Evolutionary conservation across 2,329 filamentous ascomycete species (phyloP).

Genomic region (Truncatella angustata): DNA sequence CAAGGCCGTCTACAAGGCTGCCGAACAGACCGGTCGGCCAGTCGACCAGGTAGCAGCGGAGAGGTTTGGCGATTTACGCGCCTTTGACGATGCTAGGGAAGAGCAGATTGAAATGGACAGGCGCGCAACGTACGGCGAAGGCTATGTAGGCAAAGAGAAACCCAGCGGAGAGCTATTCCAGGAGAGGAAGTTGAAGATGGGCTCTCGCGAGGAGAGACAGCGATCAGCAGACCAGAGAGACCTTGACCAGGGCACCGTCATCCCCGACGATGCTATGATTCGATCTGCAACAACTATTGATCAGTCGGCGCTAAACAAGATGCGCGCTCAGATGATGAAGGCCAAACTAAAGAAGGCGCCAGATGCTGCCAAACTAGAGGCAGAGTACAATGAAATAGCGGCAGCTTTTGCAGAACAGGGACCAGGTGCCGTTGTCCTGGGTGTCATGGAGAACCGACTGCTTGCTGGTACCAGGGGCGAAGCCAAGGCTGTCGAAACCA

Average conservation of each 20-base stretch:
- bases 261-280: slow-evolving; percentile 53
- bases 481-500: slow-evolving; percentile 74
- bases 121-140: slow-evolving; percentile 76
- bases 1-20: slow-evolving; percentile 77
- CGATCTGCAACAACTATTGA: slow-evolving; percentile 58
- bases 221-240: slow-evolving; percentile 28
- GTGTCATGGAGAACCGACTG: slow-evolving; percentile 86
- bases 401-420: slow-evolving; percentile 56
- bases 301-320: slow-evolving; percentile 78
- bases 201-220: slow-evolving; percentile 38
- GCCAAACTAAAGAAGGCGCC: slow-evolving; percentile 80
- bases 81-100: slow-evolving; percentile 90
- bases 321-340: slow-evolving; percentile 95
- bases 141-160: slow-evolving; percentile 81
- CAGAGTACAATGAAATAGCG: slow-evolving; percentile 76
- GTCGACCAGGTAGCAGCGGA: slow-evolving; percentile 83
- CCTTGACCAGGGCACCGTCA: slow-evolving; percentile 53
- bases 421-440: slow-evolving; percentile 73
- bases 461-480: slow-evolving; percentile 73
- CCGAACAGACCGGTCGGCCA: slow-evolving; percentile 67
- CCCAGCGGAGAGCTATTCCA: slow-evolving; percentile 84
- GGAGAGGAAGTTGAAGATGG: slow-evolving; percentile 64
- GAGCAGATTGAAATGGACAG: slow-evolving; percentile 90
- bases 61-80: slow-evolving; percentile 74
- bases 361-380: slow-evolving; percentile 74